phyloP scores from a whole-genome alignment of 495 filamentous ascomycete genomes.

The Polyplosphaeria fusca region DNA sequence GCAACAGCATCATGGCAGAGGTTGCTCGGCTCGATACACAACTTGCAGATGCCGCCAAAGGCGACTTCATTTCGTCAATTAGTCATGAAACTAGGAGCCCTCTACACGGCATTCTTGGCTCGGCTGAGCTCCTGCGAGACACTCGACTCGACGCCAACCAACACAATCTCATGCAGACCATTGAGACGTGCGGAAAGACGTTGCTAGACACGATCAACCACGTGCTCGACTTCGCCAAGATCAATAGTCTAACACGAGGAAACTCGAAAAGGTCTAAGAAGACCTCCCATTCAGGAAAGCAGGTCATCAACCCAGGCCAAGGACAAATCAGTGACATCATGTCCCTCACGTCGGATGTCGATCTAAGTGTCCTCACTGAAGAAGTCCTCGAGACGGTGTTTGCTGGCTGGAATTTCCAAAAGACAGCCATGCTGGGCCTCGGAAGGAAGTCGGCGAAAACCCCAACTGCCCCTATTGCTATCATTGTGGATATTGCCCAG shows the following conservation, averaged over 20 bases:
- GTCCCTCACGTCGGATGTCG: slow-evolving; percentile 28
- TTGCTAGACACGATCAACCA: slow-evolving; percentile 78
- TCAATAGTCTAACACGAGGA: slow-evolving; percentile 51
- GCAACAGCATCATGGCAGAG: slow-evolving; percentile 59
- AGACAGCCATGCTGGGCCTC: slow-evolving; percentile 9
- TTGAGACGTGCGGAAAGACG: slow-evolving; percentile 71
- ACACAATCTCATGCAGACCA: slow-evolving; percentile 64
- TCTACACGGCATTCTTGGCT: slow-evolving; percentile 71
- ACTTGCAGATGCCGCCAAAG: slow-evolving; percentile 57
- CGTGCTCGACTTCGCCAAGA: slow-evolving; percentile 67
- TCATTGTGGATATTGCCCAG: slow-evolving; percentile 62
- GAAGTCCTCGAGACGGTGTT: slow-evolving; percentile 60
- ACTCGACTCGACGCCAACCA: slow-evolving; percentile 54
- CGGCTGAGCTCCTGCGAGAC: slow-evolving; percentile 65
- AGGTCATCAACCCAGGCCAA: slow-evolving; percentile 9
- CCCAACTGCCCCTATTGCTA: slow-evolving; percentile 45
- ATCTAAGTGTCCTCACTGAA: slow-evolving; percentile 53
- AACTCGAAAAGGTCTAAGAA: slow-evolving; percentile 33
- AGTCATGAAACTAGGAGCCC: slow-evolving; percentile 78
- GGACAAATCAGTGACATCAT: slow-evolving; percentile 36
- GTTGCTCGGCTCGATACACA: slow-evolving; percentile 53
- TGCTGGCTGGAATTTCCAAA: slow-evolving; percentile 48
- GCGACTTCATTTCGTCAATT: slow-evolving; percentile 68
- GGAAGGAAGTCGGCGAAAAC: slow-evolving; percentile 16
- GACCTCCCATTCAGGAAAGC: slow-evolving; percentile 11